Conservation (phyloP, 2,329 filamentous ascomycete species). For the Endoconidiophora laricicola region DNA sequence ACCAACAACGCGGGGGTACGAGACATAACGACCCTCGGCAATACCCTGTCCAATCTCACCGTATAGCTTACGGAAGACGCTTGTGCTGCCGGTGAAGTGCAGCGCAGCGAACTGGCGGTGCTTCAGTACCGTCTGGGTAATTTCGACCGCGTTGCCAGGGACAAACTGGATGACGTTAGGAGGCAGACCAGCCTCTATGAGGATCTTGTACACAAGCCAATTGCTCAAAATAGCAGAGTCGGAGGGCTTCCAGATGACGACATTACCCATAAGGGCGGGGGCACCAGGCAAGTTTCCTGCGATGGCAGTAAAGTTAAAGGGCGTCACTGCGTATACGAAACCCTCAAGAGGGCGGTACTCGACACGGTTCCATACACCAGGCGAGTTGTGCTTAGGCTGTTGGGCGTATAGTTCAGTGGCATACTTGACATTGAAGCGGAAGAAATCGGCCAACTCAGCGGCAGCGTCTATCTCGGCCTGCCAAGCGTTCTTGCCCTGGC, state of each 20-base stretch:
- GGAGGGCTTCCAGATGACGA: slow-evolving; percentile 94
- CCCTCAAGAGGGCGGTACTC: slow-evolving; percentile 85
- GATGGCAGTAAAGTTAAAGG: slow-evolving; percentile 96
- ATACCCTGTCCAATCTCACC: slow-evolving; percentile 71
- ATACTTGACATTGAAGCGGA: slow-evolving; percentile 88
- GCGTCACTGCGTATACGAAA: slow-evolving; percentile 85
- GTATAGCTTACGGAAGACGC: slow-evolving; percentile 78
- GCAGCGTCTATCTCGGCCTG: slow-evolving; percentile 97
- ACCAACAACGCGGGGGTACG: slow-evolving; percentile 77
- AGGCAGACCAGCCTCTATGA: slow-evolving; percentile 80
- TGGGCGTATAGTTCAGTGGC: slow-evolving; percentile 79
- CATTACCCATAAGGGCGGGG: slow-evolving; percentile 81
- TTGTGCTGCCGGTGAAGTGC: slow-evolving; percentile 87
- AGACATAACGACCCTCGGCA: slow-evolving; percentile 62
- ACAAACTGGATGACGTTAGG: slow-evolving; percentile 86
- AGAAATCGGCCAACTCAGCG: slow-evolving; percentile 81
- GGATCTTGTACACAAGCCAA: slow-evolving; percentile 78
- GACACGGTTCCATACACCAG: slow-evolving; percentile 79
- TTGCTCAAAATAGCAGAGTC: slow-evolving; percentile 78
- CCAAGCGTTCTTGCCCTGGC: slow-evolving; percentile 97
- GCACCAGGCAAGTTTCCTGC: slow-evolving; percentile 71
- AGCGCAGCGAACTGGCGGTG: slow-evolving; percentile 77
- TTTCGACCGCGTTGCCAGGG: slow-evolving; percentile 69
- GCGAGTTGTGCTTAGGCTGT: slow-evolving; percentile 69
- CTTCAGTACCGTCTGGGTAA: slow-evolving; percentile 60